A percentile compares a stretch with the other conserved stretches of the same genome.
Conservation (phyloP, 2,329 filamentous ascomycete genomes). For the Epicoccum nigrum region DNA sequence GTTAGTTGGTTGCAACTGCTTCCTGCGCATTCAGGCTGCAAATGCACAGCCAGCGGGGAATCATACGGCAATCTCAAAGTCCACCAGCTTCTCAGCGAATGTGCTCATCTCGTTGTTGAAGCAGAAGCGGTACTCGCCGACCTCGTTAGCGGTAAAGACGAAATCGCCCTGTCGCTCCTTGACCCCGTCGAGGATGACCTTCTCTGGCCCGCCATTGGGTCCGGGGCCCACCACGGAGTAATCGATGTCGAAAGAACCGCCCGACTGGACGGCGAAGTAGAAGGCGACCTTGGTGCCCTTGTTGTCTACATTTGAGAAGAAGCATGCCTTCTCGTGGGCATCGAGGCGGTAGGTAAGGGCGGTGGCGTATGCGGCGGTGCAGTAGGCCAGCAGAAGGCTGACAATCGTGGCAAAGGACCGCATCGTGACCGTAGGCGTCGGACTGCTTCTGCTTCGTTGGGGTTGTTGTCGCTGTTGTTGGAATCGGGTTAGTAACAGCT, state of each 20-base stretch:
- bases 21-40: too few relatives aligned
- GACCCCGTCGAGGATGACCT: slow-evolving; percentile 79
- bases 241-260: slow-evolving; percentile 96
- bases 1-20: too few relatives aligned
- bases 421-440: slow-evolving; percentile 36
- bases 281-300: slow-evolving; percentile 90
- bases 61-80: slow-evolving; percentile 95
- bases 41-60: too few relatives aligned
- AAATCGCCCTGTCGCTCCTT: slow-evolving; percentile 97
- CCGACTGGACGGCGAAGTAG: slow-evolving; percentile 99
- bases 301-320: slow-evolving; percentile 81
- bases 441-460: slow-evolving; percentile 7
- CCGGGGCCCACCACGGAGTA: slow-evolving; percentile 83
- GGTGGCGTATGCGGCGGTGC: slow-evolving; percentile 78
- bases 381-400: slow-evolving; percentile 70
- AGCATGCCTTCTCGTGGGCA: slow-evolving; percentile 94
- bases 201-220: slow-evolving; percentile 54
- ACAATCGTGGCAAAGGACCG: slow-evolving; percentile 40
- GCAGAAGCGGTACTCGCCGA: slow-evolving; percentile 94
- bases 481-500: slow-evolving; percentile 34
- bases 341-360: slow-evolving; percentile 91
- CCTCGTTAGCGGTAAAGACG: slow-evolving; percentile 89
- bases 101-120: slow-evolving; percentile 99
- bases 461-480: slow-evolving; percentile 11
- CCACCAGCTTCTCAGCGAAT: slow-evolving; percentile 95